Percentiles rank a stretch among this genome's conserved stretches.
Evolutionary conservation across 768 basidiomycete species (phyloP).

Genomic region (Auriscalpium microsporum): DNA sequence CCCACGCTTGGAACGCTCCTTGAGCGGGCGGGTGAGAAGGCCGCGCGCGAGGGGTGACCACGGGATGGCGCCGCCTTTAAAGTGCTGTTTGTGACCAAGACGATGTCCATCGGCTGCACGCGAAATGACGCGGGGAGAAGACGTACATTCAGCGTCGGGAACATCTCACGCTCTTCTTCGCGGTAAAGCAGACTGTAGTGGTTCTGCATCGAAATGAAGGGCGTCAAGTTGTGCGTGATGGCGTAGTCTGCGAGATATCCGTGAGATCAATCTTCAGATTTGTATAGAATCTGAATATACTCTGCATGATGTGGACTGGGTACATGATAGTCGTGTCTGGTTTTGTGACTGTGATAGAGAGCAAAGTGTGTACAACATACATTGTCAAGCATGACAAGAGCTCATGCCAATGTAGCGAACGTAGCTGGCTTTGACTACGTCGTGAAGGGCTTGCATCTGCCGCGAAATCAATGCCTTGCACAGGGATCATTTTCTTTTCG

Average conservation of each 20-base stretch:
- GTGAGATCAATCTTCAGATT: conserved; percentile 8
- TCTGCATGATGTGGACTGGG: conserved; percentile 12
- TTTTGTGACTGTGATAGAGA: not conserved
- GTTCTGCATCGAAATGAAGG: conserved; percentile 13
- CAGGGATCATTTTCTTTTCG: too few relatives aligned
- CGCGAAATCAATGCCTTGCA: not conserved
- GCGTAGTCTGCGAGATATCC: conserved; percentile 11
- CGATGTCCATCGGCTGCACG: not conserved
- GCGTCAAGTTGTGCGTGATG: conserved; percentile 7
- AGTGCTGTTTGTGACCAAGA: not conserved
- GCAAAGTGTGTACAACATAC: conserved; percentile 6
- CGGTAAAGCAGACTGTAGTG: conserved; percentile 29
- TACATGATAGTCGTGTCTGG: not conserved
- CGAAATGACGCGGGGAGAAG: not conserved
- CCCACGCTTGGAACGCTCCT: not conserved
- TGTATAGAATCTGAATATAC: not conserved
- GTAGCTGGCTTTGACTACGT: conserved; percentile 30
- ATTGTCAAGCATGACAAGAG: conserved; percentile 23
- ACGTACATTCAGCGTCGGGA: conserved; percentile 20
- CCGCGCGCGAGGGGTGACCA: conserved; percentile 13
- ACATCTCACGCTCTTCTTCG: conserved; percentile 32
- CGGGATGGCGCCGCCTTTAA: conserved; percentile 11
- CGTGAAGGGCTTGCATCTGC: conserved; percentile 31
- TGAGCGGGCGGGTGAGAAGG: conserved; percentile 10
- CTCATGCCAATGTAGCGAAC: conserved; percentile 27